Conservation (phyloP, 345 rosid genomes). For the Durio zibethinus region DNA sequence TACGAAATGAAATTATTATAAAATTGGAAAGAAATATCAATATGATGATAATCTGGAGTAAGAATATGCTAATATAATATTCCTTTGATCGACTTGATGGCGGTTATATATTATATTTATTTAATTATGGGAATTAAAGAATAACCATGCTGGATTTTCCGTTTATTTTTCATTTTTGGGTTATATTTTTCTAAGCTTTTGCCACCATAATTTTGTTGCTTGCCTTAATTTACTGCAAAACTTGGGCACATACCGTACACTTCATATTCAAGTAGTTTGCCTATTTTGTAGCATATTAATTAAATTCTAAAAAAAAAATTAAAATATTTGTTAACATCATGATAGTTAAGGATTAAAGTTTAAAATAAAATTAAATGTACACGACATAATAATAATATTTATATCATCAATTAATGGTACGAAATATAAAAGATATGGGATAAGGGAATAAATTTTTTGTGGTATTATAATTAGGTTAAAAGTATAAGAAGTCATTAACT, state of each 20-base stretch:
- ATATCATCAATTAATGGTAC: no score
- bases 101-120: background rate
- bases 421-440: no score
- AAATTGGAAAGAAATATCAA: background rate
- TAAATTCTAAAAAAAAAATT: no score
- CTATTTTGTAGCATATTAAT: background rate
- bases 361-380: no score
- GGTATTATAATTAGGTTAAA: no score
- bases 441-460: no score
- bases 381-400: no score
- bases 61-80: constrained; percentile 28
- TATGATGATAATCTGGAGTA: constrained; percentile 1
- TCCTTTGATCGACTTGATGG: constrained; percentile 10
- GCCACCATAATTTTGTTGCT: background rate
- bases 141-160: background rate
- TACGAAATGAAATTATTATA: no score
- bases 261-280: background rate
- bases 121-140: background rate
- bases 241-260: background rate
- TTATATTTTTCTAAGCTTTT: background rate
- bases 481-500: no score
- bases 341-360: no score
- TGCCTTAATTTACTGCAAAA: background rate
- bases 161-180: background rate
- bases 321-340: no score